A percentile compares a stretch with the other conserved stretches of the same genome.
Evolutionary conservation across 768 basidiomycete genomes (phyloP).

Genomic region (Paxillus involutus): DNA sequence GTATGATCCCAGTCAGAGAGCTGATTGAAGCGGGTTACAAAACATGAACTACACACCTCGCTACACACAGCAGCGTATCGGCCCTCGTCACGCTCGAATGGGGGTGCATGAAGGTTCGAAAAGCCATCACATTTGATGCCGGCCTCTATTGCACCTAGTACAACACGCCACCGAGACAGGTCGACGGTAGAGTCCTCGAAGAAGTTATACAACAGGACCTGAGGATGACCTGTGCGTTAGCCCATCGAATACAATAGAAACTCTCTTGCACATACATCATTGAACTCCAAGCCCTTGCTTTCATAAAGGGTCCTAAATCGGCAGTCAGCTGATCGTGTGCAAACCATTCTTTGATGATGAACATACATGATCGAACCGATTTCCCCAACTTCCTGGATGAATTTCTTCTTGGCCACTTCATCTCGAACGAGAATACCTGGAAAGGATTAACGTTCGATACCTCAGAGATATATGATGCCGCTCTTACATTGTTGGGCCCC

Average conservation of each 20-base stretch:
- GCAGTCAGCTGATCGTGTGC: neutral
- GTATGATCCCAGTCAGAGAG: neutral
- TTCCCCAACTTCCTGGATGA: constrained; percentile 53
- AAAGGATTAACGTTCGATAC: neutral
- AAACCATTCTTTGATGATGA: neutral
- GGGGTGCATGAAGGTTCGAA: constrained; percentile 34
- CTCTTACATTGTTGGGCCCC: constrained; percentile 64
- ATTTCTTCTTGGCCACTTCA: constrained; percentile 44
- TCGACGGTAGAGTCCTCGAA: constrained; percentile 62
- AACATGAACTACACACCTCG: constrained; percentile 41
- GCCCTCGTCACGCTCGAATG: constrained; percentile 42
- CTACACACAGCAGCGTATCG: constrained; percentile 56
- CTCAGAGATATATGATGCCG: neutral
- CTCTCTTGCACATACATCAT: constrained; percentile 12
- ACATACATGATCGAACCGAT: constrained; percentile 61
- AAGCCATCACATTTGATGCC: constrained; percentile 10
- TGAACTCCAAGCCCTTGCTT: constrained; percentile 31
- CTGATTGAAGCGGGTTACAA: neutral
- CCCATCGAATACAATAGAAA: neutral
- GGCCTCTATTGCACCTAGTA: constrained; percentile 43
- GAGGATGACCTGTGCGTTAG: neutral
- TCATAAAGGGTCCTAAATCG: constrained; percentile 29
- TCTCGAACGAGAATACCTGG: constrained; percentile 72
- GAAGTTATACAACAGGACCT: constrained; percentile 78
- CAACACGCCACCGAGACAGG: constrained; percentile 56